Evolutionary conservation across 1,284 basidiomycete genomes (phyloP).

Genomic region (Boletellus sp.): DNA sequence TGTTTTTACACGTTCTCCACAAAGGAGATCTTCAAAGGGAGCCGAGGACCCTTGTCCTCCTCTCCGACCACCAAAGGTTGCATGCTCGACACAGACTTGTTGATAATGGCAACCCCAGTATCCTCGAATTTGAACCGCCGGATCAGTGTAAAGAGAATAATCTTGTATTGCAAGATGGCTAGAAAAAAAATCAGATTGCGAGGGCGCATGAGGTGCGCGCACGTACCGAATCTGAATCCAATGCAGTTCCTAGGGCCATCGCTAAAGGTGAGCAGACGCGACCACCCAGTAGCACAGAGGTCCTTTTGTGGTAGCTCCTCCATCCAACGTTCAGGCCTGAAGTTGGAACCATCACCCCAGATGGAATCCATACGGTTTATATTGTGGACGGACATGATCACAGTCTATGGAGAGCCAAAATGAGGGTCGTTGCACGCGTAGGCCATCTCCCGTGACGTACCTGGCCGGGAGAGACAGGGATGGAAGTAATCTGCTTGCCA

Average conservation of each 20-base stretch:
- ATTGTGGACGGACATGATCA: slow-evolving; percentile 3
- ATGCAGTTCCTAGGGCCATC: slow-evolving; percentile 12
- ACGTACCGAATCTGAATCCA: slow-evolving; percentile 6
- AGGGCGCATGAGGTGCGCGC: background rate
- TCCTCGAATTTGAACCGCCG: slow-evolving; percentile 7
- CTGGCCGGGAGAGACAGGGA: slow-evolving; percentile 6
- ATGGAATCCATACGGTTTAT: slow-evolving; percentile 9
- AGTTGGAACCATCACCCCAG: slow-evolving; percentile 3
- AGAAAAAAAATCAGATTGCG: background rate
- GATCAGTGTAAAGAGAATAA: slow-evolving; percentile 7
- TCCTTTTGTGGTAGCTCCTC: slow-evolving; percentile 7
- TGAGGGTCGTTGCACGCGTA: background rate
- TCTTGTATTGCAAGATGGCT: slow-evolving; percentile 13
- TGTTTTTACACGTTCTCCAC: background rate
- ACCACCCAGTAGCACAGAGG: slow-evolving; percentile 10
- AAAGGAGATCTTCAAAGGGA: slow-evolving; percentile 5
- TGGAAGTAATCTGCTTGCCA: slow-evolving; percentile 5
- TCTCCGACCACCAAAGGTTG: slow-evolving; percentile 10
- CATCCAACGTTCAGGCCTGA: slow-evolving; percentile 6
- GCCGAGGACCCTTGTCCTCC: slow-evolving; percentile 6
- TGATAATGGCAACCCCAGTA: background rate
- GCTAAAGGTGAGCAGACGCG: slow-evolving; percentile 9
- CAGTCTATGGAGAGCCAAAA: background rate
- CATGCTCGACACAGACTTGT: slow-evolving; percentile 8
- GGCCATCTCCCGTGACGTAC: background rate